Evolutionary conservation across 2,329 filamentous ascomycete species (phyloP), one percentile per base, ranked within the genome.

Genomic region (Alternaria triticimaculans): DNA sequence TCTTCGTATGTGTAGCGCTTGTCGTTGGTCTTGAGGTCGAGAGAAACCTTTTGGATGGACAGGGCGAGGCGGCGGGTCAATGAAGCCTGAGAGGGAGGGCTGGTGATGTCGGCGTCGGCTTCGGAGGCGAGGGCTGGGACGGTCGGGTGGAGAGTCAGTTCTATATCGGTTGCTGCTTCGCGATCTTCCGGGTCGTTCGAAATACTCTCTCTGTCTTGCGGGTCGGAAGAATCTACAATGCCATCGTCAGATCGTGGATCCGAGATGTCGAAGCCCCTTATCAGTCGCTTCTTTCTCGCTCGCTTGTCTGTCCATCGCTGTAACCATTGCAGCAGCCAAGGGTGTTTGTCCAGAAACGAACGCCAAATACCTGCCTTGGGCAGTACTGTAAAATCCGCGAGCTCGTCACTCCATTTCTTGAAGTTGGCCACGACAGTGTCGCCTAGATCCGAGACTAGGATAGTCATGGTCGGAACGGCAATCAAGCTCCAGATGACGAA

Each of bases 401-500:
- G 63, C 3, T 80, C 81, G 63, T 87, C 86, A 0, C 88, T 89
- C 54, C 85, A 87, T n/a, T 84, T 83, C 70, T 91, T 90, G 78
- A 91, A 89, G 43, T 83, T 84, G 3, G 82, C 81, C 12, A 97
- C 90, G 20, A 97, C 87, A 0, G 94, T 97, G 72, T 96, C 91
- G 23, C 92, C 92, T 63, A 96, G 66, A 58, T 80, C 73, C 0
- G 70, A 74, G 10, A 80, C 72, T 12, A 97, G 86, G 18, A 97
- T 90, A 0, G 94, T 97, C 87, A 94, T 94, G 3, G 92, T 94
- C 0, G 94, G 94, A 4, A 97, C 85, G 0, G 94, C 93, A 25
- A 97, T 86, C 1, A 97, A 79, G 14, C 90, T 92, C 94, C 94
- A 97, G 60, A 97, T 90, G n/a, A 97, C 92, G 72, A 97, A 97